A percentile compares a stretch with the other conserved stretches of the same genome.
Conservation (phyloP, 805 yeast species). For the Monosporozyma aquatica region DNA sequence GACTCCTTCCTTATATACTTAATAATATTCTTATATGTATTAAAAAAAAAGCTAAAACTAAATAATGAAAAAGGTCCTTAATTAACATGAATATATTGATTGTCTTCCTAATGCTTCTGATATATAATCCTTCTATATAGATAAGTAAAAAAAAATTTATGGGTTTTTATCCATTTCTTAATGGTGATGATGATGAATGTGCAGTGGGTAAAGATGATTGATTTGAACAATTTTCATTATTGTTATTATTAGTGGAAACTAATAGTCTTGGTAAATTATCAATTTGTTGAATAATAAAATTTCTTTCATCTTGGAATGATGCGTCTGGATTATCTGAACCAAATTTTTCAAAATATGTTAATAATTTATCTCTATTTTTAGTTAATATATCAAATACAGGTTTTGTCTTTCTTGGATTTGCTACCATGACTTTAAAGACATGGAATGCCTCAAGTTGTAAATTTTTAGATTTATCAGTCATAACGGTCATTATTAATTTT, state of each 20-base stretch:
- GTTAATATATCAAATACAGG: slow-evolving; percentile 70
- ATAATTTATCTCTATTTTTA: slow-evolving; percentile 71
- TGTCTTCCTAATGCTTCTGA: no score
- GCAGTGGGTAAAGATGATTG: not conserved
- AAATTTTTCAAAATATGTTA: slow-evolving; percentile 60
- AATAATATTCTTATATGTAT: no score
- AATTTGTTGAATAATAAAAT: slow-evolving; percentile 68
- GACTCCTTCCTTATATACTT: no score
- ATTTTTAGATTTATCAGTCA: slow-evolving; percentile 84
- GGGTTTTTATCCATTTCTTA: not conserved
- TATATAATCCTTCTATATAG: not conserved
- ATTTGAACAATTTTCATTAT: not conserved
- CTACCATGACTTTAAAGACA: slow-evolving; percentile 90
- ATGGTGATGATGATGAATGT: not conserved
- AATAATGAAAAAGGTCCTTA: not conserved
- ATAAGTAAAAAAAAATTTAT: no score
- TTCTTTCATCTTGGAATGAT: slow-evolving; percentile 66
- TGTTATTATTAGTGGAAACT: slow-evolving; percentile 13
- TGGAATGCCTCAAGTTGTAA: slow-evolving; percentile 87
- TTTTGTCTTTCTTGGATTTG: slow-evolving; percentile 84
- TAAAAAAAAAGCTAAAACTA: no score
- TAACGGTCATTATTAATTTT: slow-evolving; percentile 74
- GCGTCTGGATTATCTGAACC: slow-evolving; percentile 50
- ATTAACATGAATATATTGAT: not conserved
- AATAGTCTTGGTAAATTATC: slow-evolving; percentile 55